These are phyloP conservation scores for Erodium maritimum DNA, from an alignment of 345 rosid species.

Conservation along the genomic window DNA sequence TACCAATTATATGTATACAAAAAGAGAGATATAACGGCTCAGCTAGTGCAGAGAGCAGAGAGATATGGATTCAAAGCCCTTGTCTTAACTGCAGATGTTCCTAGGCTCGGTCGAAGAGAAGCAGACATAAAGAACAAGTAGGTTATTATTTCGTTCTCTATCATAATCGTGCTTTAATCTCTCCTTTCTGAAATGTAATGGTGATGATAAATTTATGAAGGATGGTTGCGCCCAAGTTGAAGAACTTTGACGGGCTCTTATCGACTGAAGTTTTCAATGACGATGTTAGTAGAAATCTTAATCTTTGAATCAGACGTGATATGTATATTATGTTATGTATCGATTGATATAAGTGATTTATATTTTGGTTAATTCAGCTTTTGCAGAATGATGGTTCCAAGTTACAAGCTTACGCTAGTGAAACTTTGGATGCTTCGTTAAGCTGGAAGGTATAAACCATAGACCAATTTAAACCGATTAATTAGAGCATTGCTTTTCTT, in stretches of 20 bases:
- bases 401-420: slow-evolving; percentile 33
- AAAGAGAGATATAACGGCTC: slow-evolving; percentile 45
- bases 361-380: neutral
- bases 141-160: too few relatives aligned
- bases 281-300: slow-evolving; percentile 59
- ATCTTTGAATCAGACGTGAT: too few relatives aligned
- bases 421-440: slow-evolving; percentile 50
- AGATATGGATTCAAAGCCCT: slow-evolving; percentile 71
- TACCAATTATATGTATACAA: slow-evolving; percentile 72
- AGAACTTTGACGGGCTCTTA: slow-evolving; percentile 64
- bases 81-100: slow-evolving; percentile 73
- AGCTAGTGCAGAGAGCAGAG: slow-evolving; percentile 68
- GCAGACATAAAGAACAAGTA: slow-evolving; percentile 83
- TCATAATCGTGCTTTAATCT: neutral
- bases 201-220: too few relatives aligned
- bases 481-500: too few relatives aligned
- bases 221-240: slow-evolving; percentile 49
- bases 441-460: slow-evolving; percentile 64
- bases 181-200: neutral
- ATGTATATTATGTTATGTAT: neutral
- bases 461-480: too few relatives aligned
- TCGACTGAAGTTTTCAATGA: slow-evolving; percentile 30
- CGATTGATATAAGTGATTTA: too few relatives aligned
- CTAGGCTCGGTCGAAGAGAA: slow-evolving; percentile 77
- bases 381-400: slow-evolving; percentile 49